These are phyloP conservation scores for Trichoderma brevicompactum DNA, from an alignment of 2,329 filamentous ascomycete genomes.

Conservation along the genomic window DNA sequence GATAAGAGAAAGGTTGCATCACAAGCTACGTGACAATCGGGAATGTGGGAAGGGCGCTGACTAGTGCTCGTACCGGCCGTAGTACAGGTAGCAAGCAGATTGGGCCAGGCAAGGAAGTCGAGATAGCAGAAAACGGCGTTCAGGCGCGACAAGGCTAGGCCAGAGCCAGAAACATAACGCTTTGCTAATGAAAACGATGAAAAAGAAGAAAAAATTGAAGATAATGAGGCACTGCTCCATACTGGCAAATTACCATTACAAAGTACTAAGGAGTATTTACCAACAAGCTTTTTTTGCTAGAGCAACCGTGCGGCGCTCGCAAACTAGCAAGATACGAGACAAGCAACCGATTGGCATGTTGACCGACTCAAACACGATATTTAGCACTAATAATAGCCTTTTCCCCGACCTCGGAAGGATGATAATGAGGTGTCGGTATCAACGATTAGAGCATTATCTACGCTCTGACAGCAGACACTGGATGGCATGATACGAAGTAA, in stretches of 20 bases:
- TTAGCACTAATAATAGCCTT: background rate
- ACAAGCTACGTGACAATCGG: conserved; percentile 29
- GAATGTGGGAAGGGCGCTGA: conserved; percentile 27
- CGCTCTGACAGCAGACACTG: background rate
- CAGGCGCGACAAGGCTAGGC: background rate
- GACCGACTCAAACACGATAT: conserved; percentile 2
- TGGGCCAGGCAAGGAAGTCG: background rate
- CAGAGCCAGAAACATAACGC: background rate
- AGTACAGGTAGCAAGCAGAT: background rate
- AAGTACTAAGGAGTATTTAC: background rate
- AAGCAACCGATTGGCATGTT: conserved; percentile 1
- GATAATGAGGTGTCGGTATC: conserved; percentile 12
- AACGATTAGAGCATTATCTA: conserved; percentile 4
- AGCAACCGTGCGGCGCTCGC: background rate
- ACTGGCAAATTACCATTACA: background rate
- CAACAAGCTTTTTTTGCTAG: background rate
- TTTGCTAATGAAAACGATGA: background rate
- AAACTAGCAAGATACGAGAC: background rate
- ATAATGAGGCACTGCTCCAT: too few species aligned
- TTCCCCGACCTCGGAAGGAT: conserved; percentile 2
- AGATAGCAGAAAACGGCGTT: background rate
- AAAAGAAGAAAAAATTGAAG: too few species aligned
- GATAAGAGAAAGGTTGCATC: conserved; percentile 27
- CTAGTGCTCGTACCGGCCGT: conserved; percentile 18
- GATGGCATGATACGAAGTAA: conserved; percentile 19